phyloP scores from a whole-genome alignment of 192 early-diverging fungal genomes.

The Coemansia sp. region DNA sequence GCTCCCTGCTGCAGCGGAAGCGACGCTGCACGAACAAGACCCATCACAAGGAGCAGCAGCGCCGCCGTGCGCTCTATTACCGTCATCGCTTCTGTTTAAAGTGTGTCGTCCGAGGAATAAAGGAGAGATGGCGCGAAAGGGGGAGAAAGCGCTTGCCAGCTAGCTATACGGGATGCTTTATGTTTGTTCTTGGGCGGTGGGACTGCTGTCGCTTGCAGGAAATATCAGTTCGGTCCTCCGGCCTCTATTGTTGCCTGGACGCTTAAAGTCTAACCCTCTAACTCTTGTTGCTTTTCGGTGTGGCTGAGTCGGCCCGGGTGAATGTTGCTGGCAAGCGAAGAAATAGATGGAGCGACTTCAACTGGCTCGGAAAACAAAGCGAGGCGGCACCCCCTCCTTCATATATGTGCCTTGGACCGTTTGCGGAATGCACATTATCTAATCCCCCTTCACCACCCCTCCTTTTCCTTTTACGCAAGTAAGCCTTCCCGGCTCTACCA shows the following conservation, averaged over 20 bases:
- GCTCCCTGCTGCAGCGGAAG: slow-evolving; percentile 31
- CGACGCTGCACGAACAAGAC: neutral
- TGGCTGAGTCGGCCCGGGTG: too few relatives aligned
- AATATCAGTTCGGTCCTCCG: too few relatives aligned
- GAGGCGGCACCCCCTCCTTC: neutral
- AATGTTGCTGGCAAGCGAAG: too few relatives aligned
- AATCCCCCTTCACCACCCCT: neutral
- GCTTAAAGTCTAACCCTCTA: too few relatives aligned
- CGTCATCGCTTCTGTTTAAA: neutral
- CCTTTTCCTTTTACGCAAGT: neutral
- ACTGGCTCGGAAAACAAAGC: neutral
- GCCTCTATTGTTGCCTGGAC: too few relatives aligned
- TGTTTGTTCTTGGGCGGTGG: too few relatives aligned
- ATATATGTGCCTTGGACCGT: neutral
- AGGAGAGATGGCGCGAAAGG: neutral
- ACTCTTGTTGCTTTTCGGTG: too few relatives aligned
- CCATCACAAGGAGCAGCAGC: neutral
- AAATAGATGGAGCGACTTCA: too few relatives aligned
- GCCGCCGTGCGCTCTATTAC: neutral
- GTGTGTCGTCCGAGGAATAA: neutral
- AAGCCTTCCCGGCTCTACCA: neutral
- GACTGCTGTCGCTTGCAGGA: too few relatives aligned
- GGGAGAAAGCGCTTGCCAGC: too few relatives aligned
- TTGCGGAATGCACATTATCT: neutral
- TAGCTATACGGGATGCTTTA: too few relatives aligned